A percentile compares a stretch with the other conserved stretches of the same genome.
These are phyloP conservation scores for Podaxis sp. DNA, from an alignment of 768 basidiomycete genomes.

Conservation along the genomic window DNA sequence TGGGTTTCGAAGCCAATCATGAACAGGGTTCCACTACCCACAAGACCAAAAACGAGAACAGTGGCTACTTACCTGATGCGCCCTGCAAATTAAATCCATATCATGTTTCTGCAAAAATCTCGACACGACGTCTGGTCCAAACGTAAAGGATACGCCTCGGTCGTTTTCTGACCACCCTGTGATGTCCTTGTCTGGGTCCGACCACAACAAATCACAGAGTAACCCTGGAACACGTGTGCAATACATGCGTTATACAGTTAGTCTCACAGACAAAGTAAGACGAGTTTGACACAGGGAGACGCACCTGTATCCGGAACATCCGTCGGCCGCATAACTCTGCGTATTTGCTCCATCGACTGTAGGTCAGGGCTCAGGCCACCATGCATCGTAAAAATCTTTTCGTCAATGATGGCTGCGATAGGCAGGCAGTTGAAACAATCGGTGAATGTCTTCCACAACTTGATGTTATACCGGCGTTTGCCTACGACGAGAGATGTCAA, in stretches of 20 bases:
- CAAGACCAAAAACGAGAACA: constrained; percentile 2
- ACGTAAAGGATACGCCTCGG: constrained; percentile 97
- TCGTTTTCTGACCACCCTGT: constrained; percentile 99
- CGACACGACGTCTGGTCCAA: constrained; percentile 97
- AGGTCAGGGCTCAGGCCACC: constrained; percentile 96
- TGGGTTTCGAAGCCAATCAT: background rate
- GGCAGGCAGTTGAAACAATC: constrained; percentile 99
- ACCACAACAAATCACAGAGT: constrained; percentile 96
- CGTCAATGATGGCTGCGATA: constrained; percentile 99
- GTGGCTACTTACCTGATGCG: constrained; percentile 78
- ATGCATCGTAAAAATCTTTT: constrained; percentile 99
- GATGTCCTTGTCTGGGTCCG: constrained; percentile 99
- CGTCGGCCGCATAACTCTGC: constrained; percentile 97
- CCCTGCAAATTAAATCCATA: constrained; percentile 98
- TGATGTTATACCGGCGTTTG: constrained; percentile 99
- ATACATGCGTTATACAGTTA: background rate
- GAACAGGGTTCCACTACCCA: background rate
- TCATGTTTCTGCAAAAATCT: constrained; percentile 99
- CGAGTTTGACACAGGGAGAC: constrained; percentile 22
- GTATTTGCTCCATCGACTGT: constrained; percentile 99
- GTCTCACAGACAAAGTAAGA: background rate
- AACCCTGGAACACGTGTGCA: constrained; percentile 48
- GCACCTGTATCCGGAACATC: constrained; percentile 97
- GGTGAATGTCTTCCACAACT: constrained; percentile 99
- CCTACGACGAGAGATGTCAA: constrained; percentile 46